Evolutionary conservation across 1,284 basidiomycete species (phyloP).

Genomic region (Marasmius fiardii): DNA sequence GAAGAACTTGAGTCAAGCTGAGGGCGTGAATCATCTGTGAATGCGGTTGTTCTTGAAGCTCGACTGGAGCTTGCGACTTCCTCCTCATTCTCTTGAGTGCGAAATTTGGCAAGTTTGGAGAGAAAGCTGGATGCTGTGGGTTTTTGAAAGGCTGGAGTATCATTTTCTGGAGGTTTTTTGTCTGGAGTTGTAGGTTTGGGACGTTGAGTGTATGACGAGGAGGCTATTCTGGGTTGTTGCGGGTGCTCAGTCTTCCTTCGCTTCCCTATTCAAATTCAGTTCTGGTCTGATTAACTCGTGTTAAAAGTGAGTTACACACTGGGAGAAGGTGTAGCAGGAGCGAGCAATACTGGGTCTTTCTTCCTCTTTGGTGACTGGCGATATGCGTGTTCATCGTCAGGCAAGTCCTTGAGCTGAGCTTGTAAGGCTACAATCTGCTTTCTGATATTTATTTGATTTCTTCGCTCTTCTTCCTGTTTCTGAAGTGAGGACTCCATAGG

Average conservation of each 20-base stretch:
- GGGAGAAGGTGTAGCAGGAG: slow-evolving; percentile 67
- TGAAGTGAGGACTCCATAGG: slow-evolving; percentile 33
- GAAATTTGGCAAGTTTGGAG: slow-evolving; percentile 40
- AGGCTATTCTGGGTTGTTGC: neutral
- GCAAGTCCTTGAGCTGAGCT: slow-evolving; percentile 34
- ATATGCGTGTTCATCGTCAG: slow-evolving; percentile 19
- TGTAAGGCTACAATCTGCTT: slow-evolving; percentile 20
- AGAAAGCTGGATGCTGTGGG: slow-evolving; percentile 46
- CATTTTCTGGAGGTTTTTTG: slow-evolving; percentile 4
- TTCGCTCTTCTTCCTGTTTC: slow-evolving; percentile 23
- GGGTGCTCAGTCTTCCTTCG: slow-evolving; percentile 30
- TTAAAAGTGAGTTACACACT: slow-evolving; percentile 41
- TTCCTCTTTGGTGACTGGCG: slow-evolving; percentile 47
- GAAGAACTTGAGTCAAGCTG: slow-evolving; percentile 5
- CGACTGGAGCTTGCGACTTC: slow-evolving; percentile 14
- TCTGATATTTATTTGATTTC: slow-evolving; percentile 21
- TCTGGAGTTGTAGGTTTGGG: neutral
- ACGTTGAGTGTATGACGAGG: neutral
- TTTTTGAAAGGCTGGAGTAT: slow-evolving; percentile 16
- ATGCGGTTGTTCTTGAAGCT: slow-evolving; percentile 37
- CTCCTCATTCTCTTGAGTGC: slow-evolving; percentile 19
- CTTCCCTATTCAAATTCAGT: slow-evolving; percentile 39
- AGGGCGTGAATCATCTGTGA: slow-evolving; percentile 33
- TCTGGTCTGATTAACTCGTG: slow-evolving; percentile 12
- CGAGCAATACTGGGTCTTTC: slow-evolving; percentile 41